These are phyloP conservation scores for Cubamyces sp. DNA, from an alignment of 768 basidiomycete species.

Conservation along the genomic window DNA sequence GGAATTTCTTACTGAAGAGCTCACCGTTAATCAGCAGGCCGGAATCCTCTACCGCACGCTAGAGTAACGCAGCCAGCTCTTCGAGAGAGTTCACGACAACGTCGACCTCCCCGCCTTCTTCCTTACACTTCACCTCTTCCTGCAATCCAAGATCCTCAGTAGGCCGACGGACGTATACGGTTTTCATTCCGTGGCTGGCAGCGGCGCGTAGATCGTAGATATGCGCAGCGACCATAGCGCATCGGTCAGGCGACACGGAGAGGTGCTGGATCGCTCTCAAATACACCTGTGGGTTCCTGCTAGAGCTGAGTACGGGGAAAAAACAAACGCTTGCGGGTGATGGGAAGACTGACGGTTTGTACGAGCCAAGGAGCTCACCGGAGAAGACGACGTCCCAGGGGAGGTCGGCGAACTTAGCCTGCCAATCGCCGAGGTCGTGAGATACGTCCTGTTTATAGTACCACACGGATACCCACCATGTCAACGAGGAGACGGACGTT, in stretches of 20 bases:
- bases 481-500: constrained; percentile 63
- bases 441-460: background rate
- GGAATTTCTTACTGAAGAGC: background rate
- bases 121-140: constrained; percentile 45
- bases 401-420: constrained; percentile 65
- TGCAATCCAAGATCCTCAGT: constrained; percentile 45
- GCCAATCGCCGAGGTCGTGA: background rate
- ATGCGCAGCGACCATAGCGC: constrained; percentile 72
- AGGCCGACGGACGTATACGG: constrained; percentile 59
- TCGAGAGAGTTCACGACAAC: constrained; percentile 53
- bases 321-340: background rate
- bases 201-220: constrained; percentile 59
- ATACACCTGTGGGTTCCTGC: constrained; percentile 57
- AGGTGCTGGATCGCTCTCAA: constrained; percentile 53
- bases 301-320: background rate
- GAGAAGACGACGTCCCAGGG: constrained; percentile 71
- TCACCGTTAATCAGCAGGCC: too few relatives aligned
- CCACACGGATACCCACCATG: constrained; percentile 45
- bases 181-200: constrained; percentile 53
- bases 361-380: constrained; percentile 59
- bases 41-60: background rate
- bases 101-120: constrained; percentile 63
- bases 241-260: constrained; percentile 47
- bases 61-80: constrained; percentile 46
- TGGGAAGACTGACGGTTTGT: constrained; percentile 58